These are phyloP conservation scores for Backusella tarrabulga DNA, from an alignment of 192 early-diverging fungal species.

Conservation along the genomic window DNA sequence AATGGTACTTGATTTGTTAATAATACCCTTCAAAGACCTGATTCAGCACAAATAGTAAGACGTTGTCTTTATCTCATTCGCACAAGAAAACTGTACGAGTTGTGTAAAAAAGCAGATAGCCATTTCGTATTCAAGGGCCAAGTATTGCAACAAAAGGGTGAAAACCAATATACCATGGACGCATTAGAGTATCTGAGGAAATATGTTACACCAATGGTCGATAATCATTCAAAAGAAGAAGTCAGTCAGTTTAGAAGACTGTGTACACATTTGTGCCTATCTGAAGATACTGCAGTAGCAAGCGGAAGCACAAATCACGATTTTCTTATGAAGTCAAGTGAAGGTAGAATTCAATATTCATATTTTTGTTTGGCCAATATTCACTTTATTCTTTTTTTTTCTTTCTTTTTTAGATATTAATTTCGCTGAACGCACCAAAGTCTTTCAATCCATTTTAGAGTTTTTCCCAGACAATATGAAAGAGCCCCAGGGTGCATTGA, in stretches of 20 bases:
- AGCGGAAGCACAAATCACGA: background rate
- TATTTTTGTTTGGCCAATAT: background rate
- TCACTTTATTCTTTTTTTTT: background rate
- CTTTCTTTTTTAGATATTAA: constrained; percentile 2
- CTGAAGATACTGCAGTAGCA: background rate
- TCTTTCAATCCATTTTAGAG: constrained; percentile 68
- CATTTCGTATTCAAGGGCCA: background rate
- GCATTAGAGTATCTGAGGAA: constrained; percentile 83
- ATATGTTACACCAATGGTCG: constrained; percentile 67
- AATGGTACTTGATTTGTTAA: too few relatives aligned
- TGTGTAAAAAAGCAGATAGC: constrained; percentile 2
- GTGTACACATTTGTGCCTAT: constrained; percentile 18
- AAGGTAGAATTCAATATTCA: background rate
- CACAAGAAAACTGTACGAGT: constrained; percentile 75
- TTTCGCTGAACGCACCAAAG: constrained; percentile 50
- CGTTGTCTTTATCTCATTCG: constrained; percentile 76
- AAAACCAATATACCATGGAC: constrained; percentile 28
- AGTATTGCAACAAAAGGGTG: background rate
- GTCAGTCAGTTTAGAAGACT: constrained; percentile 41
- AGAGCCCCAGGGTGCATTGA: constrained; percentile 71
- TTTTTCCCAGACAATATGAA: constrained; percentile 77
- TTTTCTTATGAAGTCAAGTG: background rate
- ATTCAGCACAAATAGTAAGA: constrained; percentile 67
- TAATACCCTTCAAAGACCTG: constrained; percentile 45
- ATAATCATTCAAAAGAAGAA: constrained; percentile 51